phyloP scores from a whole-genome alignment of 331 rosid genomes.

The Pyrus hybrid region DNA sequence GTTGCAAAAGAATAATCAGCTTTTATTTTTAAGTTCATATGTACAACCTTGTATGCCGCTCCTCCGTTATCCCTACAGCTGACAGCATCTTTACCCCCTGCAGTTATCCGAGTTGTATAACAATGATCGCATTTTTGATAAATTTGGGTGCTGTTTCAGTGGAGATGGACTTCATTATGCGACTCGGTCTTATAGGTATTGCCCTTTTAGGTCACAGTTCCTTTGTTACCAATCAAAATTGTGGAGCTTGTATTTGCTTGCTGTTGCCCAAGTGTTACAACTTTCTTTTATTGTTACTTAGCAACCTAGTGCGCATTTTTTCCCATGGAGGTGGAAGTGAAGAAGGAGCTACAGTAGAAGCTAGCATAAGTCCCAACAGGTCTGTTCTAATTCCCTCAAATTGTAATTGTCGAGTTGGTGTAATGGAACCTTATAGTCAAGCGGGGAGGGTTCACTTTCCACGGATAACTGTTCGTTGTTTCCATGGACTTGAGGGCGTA shows the following conservation, averaged over 20 bases:
- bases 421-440: neutral
- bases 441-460: neutral
- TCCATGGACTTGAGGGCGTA: neutral
- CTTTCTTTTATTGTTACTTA: constrained; percentile 21
- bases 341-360: constrained; percentile 36
- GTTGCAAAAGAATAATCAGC: neutral
- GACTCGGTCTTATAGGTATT: constrained; percentile 61
- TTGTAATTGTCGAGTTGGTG: neutral
- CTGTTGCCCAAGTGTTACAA: constrained; percentile 5
- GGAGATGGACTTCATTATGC: constrained; percentile 61
- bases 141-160: constrained; percentile 58
- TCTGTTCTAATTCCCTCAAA: constrained; percentile 5
- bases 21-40: neutral
- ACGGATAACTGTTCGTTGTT: neutral
- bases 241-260: neutral
- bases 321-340: constrained; percentile 31
- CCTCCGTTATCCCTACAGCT: constrained; percentile 1
- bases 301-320: constrained; percentile 52
- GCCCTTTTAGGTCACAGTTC: neutral
- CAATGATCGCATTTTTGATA: constrained; percentile 56
- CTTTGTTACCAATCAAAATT: neutral
- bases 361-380: constrained; percentile 41
- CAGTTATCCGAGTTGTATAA: constrained; percentile 55
- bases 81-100: constrained; percentile 1
- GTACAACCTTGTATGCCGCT: neutral